phyloP scores from a whole-genome alignment of 2,329 filamentous ascomycete species.

The Epicoccum nigrum region DNA sequence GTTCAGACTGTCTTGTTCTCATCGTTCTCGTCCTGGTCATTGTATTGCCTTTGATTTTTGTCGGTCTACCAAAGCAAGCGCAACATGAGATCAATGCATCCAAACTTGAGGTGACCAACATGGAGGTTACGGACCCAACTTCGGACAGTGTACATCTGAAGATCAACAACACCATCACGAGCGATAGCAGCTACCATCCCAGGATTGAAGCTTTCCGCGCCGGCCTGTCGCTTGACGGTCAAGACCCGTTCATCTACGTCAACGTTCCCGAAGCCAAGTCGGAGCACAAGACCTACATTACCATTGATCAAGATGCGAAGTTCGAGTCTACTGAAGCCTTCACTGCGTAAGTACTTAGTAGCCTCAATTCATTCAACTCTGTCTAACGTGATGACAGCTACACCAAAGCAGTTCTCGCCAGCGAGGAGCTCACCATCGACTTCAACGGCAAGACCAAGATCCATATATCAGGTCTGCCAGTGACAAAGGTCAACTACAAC shows the following conservation, averaged over 20 bases:
- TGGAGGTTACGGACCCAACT: conserved; percentile 58
- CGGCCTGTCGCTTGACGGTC: conserved; percentile 54
- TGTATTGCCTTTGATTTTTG: conserved; percentile 64
- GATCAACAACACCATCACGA: conserved; percentile 56
- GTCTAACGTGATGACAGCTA: conserved; percentile 39
- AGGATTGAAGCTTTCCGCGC: conserved; percentile 61
- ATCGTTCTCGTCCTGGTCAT: conserved; percentile 60
- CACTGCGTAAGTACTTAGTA: conserved; percentile 31
- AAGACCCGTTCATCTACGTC: conserved; percentile 53
- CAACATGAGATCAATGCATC: conserved; percentile 61
- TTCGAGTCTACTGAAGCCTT: conserved; percentile 56
- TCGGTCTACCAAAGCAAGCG: conserved; percentile 64
- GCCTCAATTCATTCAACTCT: no score
- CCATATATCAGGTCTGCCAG: conserved; percentile 58
- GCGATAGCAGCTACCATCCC: conserved; percentile 59
- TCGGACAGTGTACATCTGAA: conserved; percentile 57
- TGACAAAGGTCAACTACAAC: conserved; percentile 60
- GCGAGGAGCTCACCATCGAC: conserved; percentile 57
- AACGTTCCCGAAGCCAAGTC: conserved; percentile 54
- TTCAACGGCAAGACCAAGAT: conserved; percentile 60
- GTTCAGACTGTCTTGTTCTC: conserved; percentile 55
- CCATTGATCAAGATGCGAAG: conserved; percentile 53
- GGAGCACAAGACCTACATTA: conserved; percentile 50
- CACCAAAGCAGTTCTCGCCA: conserved; percentile 55
- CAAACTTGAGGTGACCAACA: conserved; percentile 56